These are phyloP conservation scores for Leccinum pellstonianum DNA, from an alignment of 768 basidiomycete species.

Conservation along the genomic window DNA sequence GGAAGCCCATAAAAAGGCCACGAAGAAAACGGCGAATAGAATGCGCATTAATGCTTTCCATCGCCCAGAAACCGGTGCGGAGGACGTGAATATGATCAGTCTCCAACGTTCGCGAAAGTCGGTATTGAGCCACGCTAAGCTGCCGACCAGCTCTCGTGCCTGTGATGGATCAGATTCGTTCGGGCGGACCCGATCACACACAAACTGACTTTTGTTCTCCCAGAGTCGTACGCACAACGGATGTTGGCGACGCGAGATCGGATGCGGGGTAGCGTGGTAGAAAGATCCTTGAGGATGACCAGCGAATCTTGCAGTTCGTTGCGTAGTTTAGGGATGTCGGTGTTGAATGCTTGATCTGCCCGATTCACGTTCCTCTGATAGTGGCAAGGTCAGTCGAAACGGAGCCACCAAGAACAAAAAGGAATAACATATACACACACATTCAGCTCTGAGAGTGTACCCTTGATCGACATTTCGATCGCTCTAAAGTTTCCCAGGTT, in stretches of 20 bases:
- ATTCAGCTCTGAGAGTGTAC: slow-evolving; percentile 59
- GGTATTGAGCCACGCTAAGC: slow-evolving; percentile 74
- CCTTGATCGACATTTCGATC: slow-evolving; percentile 67
- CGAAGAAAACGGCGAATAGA: slow-evolving; percentile 55
- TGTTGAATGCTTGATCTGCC: slow-evolving; percentile 54
- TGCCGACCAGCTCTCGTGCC: slow-evolving; percentile 64
- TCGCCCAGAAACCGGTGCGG: slow-evolving; percentile 67
- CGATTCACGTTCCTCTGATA: slow-evolving; percentile 47
- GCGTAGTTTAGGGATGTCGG: slow-evolving; percentile 62
- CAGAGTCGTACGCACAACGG: slow-evolving; percentile 66
- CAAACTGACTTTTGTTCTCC: slow-evolving; percentile 56
- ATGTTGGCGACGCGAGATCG: slow-evolving; percentile 62
- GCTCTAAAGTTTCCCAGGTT: slow-evolving; percentile 66
- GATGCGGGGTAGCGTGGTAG: slow-evolving; percentile 58
- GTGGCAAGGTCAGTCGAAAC: background rate
- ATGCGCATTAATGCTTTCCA: slow-evolving; percentile 66
- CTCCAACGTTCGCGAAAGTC: slow-evolving; percentile 77
- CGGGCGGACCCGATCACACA: background rate
- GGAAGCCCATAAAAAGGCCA: slow-evolving; percentile 56
- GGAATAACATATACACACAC: slow-evolving; percentile 36
- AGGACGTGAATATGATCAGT: slow-evolving; percentile 68
- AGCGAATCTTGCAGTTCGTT: slow-evolving; percentile 61
- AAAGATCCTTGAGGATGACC: slow-evolving; percentile 54
- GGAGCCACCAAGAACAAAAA: background rate
- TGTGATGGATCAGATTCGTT: slow-evolving; percentile 24